A percentile compares a stretch with the other conserved stretches of the same genome.
Evolutionary conservation across 805 yeast genomes (phyloP).

Genomic region (Yarrowia osloensis): DNA sequence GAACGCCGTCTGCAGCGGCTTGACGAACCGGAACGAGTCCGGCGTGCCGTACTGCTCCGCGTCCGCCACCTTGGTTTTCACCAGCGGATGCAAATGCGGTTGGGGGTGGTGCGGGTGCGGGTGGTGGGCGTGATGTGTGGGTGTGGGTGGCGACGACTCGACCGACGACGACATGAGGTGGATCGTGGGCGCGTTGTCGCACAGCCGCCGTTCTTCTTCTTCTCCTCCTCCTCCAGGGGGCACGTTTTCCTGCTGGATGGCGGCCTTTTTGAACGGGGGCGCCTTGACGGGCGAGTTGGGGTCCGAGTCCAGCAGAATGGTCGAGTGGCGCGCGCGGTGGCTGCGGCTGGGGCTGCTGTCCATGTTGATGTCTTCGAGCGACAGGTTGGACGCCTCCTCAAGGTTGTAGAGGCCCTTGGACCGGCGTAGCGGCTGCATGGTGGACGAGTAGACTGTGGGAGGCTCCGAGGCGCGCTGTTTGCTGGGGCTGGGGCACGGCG

Average conservation of each 20-base stretch:
- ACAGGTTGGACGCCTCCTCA: slow-evolving; percentile 42
- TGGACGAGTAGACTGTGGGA: slow-evolving; percentile 26
- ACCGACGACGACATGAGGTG: slow-evolving; percentile 37
- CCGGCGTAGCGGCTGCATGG: slow-evolving; percentile 41
- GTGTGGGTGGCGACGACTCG: slow-evolving; percentile 33
- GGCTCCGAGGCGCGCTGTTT: slow-evolving; percentile 5
- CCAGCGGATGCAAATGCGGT: slow-evolving; percentile 15
- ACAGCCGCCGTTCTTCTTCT: background rate
- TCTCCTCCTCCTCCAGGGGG: background rate
- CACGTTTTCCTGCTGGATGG: slow-evolving; percentile 4
- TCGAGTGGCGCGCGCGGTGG: background rate
- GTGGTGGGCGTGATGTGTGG: background rate
- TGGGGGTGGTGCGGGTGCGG: slow-evolving; percentile 26
- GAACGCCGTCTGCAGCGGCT: slow-evolving; percentile 85
- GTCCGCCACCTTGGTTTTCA: background rate
- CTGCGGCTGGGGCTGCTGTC: background rate
- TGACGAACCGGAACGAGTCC: slow-evolving; percentile 65
- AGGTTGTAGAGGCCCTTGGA: slow-evolving; percentile 47
- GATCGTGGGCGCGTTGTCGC: slow-evolving; percentile 32
- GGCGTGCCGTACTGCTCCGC: slow-evolving; percentile 49
- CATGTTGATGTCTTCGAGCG: slow-evolving; percentile 9
- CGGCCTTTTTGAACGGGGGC: slow-evolving; percentile 24
- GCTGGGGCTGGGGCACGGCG: slow-evolving; percentile 27
- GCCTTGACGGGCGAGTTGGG: slow-evolving; percentile 27
- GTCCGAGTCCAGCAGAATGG: slow-evolving; percentile 7